Percentiles rank a stretch among this genome's conserved stretches.
Evolutionary conservation across 768 basidiomycete species (phyloP).

Genomic region (Phanerochaete carnosa): DNA sequence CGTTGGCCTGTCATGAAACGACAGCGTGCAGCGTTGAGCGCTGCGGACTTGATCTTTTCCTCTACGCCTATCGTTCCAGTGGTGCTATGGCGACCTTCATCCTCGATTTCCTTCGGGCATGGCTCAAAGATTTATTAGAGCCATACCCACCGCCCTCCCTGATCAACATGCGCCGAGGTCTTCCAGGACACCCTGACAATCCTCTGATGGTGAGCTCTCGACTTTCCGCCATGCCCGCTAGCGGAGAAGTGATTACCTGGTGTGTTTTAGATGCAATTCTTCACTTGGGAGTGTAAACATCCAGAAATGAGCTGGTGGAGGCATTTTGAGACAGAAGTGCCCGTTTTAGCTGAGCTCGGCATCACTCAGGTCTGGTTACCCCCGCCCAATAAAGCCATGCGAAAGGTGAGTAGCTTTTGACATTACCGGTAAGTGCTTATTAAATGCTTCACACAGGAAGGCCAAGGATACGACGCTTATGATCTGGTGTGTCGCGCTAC

Average conservation of each 20-base stretch:
- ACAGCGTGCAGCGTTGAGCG: neutral
- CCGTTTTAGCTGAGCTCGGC: conserved; percentile 60
- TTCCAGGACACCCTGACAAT: conserved; percentile 46
- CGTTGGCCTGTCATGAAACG: neutral
- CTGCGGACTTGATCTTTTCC: neutral
- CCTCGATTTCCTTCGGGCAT: conserved; percentile 2
- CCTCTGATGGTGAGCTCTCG: conserved; percentile 58
- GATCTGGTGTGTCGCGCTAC: conserved; percentile 56
- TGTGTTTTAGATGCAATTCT: conserved; percentile 65
- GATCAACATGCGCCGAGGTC: conserved; percentile 58
- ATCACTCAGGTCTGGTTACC: conserved; percentile 84
- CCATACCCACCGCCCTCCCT: conserved; percentile 39
- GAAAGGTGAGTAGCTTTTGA: conserved; percentile 37
- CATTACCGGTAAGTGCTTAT: neutral
- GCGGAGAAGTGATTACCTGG: no score
- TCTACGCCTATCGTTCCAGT: neutral
- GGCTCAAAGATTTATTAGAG: conserved; percentile 7
- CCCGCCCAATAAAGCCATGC: conserved; percentile 77
- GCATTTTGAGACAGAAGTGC: conserved; percentile 64
- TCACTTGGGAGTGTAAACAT: conserved; percentile 72
- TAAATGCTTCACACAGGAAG: conserved; percentile 40
- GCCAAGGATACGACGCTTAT: conserved; percentile 84
- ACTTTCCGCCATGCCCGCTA: neutral
- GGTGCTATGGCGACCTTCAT: conserved; percentile 4
- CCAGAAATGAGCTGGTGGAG: conserved; percentile 75